Base-by-base conservation (phyloP, 768 basidiomycete species). In the Russula olivacea region DNA sequence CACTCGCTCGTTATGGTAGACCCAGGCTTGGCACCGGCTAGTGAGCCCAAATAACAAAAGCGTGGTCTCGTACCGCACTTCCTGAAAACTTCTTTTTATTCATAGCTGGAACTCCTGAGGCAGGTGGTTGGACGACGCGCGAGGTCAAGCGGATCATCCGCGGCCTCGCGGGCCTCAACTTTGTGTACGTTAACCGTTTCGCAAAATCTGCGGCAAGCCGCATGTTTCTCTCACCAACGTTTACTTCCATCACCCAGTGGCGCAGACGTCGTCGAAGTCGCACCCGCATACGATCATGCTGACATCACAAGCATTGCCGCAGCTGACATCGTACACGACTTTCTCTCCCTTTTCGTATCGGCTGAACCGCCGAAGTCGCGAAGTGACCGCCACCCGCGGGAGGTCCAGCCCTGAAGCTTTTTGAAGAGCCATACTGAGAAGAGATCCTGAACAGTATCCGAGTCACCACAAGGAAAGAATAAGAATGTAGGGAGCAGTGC, bases 111-210 rank as follows among this genome's bases (percentile, higher is more conserved):
- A 92, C 91, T 1, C 91, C 91, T 15, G 91, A 93, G 72, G 79
- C 86, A 2, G 91, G 91, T 36, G 91, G 91, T 14, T 91, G 88
- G 89, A 90, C 91, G 3, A 86, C 83, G 21, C 83, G 90, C 53
- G 91, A 92, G 74, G 78, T 90, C 47, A 91, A 91, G 69, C 81
- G 88, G 40, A 88, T 91, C 68, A 78, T 92, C 55, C 83, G 91
- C 62, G 91, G 91, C 15, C 78, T 93, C 14, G 82, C 82, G 2
- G 89, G 89, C 5, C 75, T 93, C 38, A 90, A 91, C 71, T 85
- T 91, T 61, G 84, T 92, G 89, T 90, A 75, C 52, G 85, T 65
- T n/a, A 49, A 49, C 21, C n/a, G 11, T 49, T 49, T 17, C 23
- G 14, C 48, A 49, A 49, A 1, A 25, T 17, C 14, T 14, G 11